phyloP scores from a whole-genome alignment of 1,139 yeast species.

The Pichia sorboxylosa region DNA sequence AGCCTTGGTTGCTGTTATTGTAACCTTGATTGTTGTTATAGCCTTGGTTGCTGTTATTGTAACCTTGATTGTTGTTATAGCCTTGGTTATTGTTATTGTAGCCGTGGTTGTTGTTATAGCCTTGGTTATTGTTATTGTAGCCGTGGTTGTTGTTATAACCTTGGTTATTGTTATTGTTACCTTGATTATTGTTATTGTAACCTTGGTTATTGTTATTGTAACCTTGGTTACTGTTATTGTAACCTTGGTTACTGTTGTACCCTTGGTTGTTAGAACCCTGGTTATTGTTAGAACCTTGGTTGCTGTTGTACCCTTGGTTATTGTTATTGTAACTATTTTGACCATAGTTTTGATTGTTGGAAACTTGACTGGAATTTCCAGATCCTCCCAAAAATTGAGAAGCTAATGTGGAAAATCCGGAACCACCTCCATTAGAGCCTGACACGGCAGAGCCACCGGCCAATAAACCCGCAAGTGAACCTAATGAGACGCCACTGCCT shows the following conservation, averaged over 20 bases:
- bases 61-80: no score
- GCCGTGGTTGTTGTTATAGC: background rate
- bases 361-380: no score
- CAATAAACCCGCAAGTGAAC: constrained; percentile 7
- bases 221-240: constrained; percentile 1
- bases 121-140: background rate
- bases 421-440: background rate
- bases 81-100: background rate
- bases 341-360: background rate
- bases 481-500: no score
- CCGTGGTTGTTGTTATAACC: background rate
- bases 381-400: background rate
- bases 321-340: background rate
- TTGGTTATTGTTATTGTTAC: background rate
- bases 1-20: background rate
- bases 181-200: background rate
- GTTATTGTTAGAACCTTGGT: background rate
- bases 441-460: constrained; percentile 7
- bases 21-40: background rate
- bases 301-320: background rate
- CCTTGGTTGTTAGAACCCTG: background rate
- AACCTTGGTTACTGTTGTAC: background rate
- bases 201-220: constrained; percentile 1
- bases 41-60: no score
- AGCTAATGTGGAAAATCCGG: background rate